Evolutionary conservation across 495 filamentous ascomycete species (phyloP).

Genomic region (Chaetomidium leptoderma): DNA sequence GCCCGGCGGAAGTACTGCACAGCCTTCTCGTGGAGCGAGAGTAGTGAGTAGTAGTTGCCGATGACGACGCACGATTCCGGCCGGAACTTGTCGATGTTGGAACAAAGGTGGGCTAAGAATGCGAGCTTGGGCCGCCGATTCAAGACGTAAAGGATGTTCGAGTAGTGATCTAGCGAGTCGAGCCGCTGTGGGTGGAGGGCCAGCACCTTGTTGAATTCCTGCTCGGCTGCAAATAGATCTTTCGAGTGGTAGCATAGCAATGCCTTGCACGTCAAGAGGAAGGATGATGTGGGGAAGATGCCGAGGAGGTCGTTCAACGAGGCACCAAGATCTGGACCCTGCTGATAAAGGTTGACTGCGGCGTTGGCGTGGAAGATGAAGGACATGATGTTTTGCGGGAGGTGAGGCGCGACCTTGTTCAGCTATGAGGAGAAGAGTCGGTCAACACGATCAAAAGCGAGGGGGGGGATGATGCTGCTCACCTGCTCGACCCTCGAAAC

Average conservation of each 20-base stretch:
- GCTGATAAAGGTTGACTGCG: constrained; percentile 86
- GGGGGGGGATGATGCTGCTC: constrained; percentile 24
- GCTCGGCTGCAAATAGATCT: constrained; percentile 80
- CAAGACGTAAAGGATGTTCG: constrained; percentile 95
- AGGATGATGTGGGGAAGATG: constrained; percentile 82
- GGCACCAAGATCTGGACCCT: constrained; percentile 64
- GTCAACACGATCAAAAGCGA: not conserved
- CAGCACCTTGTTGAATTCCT: constrained; percentile 78
- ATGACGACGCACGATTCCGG: constrained; percentile 96
- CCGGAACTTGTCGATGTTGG: constrained; percentile 87
- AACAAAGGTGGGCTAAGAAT: constrained; percentile 85
- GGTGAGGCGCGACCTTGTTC: constrained; percentile 48
- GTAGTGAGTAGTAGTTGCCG: constrained; percentile 92
- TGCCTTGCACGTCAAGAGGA: constrained; percentile 84
- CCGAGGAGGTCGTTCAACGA: constrained; percentile 68
- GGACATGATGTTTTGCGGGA: constrained; percentile 88
- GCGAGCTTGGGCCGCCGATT: constrained; percentile 79
- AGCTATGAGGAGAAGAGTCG: constrained; percentile 38
- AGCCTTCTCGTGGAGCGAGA: constrained; percentile 94
- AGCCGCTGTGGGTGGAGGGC: constrained; percentile 78
- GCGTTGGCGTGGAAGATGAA: constrained; percentile 89
- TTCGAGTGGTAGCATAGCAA: constrained; percentile 91
- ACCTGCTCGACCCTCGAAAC: constrained; percentile 76
- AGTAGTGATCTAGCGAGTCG: constrained; percentile 89
- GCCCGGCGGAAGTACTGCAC: constrained; percentile 97